phyloP scores from a whole-genome alignment of 2,329 filamentous ascomycete species.

The Alternaria burnsii region DNA sequence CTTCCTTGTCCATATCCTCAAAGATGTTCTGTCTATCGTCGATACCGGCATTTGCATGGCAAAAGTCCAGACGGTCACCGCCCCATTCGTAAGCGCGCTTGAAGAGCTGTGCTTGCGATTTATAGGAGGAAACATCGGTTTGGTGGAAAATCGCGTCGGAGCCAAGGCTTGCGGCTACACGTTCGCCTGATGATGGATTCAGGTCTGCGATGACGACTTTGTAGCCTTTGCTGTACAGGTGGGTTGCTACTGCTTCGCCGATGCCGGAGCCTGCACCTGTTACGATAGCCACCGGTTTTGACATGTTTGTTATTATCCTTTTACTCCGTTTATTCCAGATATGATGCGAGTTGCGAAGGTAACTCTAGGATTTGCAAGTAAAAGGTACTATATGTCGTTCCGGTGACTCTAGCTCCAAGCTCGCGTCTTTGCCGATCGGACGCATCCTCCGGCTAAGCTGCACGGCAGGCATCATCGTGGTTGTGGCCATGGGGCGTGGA shows the following conservation, averaged over 20 bases:
- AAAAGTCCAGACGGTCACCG: slow-evolving; percentile 53
- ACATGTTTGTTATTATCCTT: slow-evolving; percentile 31
- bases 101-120: slow-evolving; percentile 51
- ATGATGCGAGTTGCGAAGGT: not conserved
- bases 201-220: slow-evolving; percentile 57
- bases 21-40: slow-evolving; percentile 52
- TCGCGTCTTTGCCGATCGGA: not conserved
- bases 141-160: slow-evolving; percentile 47
- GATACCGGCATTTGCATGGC: slow-evolving; percentile 57
- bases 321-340: not conserved
- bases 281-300: slow-evolving; percentile 54
- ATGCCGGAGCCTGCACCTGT: slow-evolving; percentile 58
- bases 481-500: slow-evolving; percentile 7
- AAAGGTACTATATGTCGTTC: not conserved
- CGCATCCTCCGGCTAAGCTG: slow-evolving; percentile 3
- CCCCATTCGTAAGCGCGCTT: slow-evolving; percentile 54
- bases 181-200: slow-evolving; percentile 41
- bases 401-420: not conserved
- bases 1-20: slow-evolving; percentile 37
- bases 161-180: slow-evolving; percentile 40
- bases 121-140: slow-evolving; percentile 53
- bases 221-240: slow-evolving; percentile 52
- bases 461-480: not conserved
- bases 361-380: not conserved
- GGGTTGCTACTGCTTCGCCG: slow-evolving; percentile 54